Percentiles rank a stretch among this genome's conserved stretches.
Evolutionary conservation across 163 green algal genomes (phyloP).

Genomic region (Smithsoniella earleae): DNA sequence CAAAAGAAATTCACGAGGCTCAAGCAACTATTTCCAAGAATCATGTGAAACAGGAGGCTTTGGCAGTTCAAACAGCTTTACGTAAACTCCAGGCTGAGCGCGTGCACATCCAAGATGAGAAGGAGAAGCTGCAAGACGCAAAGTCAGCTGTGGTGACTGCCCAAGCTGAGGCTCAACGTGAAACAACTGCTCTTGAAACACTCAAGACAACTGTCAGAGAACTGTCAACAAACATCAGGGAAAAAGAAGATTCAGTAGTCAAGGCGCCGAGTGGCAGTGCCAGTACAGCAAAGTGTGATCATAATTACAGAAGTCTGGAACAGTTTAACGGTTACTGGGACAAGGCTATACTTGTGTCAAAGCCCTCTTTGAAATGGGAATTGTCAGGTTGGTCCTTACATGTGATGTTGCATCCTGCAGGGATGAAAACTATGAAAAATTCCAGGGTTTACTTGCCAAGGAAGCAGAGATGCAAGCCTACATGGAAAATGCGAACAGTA

Average conservation of each 20-base stretch:
- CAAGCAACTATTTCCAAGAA: background rate
- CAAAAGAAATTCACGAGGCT: conserved; percentile 6
- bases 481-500: background rate
- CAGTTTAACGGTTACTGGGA: too few species aligned
- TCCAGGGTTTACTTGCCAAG: background rate
- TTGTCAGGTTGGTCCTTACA: too few species aligned
- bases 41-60: conserved; percentile 5
- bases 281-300: too few species aligned
- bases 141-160: background rate
- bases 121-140: too few species aligned
- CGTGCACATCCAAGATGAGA: too few species aligned
- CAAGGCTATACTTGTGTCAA: too few species aligned
- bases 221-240: background rate
- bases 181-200: conserved; percentile 1
- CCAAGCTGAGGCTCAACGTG: background rate
- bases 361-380: too few species aligned
- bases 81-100: conserved; percentile 7
- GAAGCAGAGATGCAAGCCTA: background rate
- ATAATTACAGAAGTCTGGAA: too few species aligned
- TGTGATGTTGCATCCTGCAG: too few species aligned
- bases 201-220: background rate
- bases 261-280: too few species aligned
- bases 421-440: background rate
- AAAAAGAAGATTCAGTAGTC: too few species aligned
- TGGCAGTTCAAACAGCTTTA: background rate